Evolutionary conservation across 345 rosid species (phyloP).

Genomic region (Tarenaya hassleriana): DNA sequence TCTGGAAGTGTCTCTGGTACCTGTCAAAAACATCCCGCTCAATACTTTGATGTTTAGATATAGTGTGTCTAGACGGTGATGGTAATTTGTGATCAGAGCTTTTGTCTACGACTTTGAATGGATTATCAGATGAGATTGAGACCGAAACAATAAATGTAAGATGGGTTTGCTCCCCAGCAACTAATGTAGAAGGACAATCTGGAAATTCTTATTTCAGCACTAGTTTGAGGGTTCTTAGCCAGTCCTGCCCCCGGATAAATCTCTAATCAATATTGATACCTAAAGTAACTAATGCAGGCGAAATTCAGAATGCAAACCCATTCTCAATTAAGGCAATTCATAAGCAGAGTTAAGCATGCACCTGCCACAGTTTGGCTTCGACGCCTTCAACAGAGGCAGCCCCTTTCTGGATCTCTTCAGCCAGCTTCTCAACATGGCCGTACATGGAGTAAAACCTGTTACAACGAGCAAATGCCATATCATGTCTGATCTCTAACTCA

Average conservation of each 20-base stretch:
- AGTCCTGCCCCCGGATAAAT: too few relatives aligned
- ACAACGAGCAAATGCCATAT: neutral
- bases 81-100: neutral
- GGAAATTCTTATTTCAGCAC: neutral
- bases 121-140: too few relatives aligned
- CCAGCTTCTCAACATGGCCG: conserved; percentile 88
- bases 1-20: conserved; percentile 87
- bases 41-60: neutral
- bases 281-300: neutral
- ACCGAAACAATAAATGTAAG: conserved; percentile 5
- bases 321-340: neutral
- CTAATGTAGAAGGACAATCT: too few relatives aligned
- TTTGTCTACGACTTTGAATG: too few relatives aligned
- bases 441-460: conserved; percentile 94
- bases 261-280: neutral
- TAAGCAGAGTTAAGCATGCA: conserved; percentile 19
- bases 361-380: conserved; percentile 96
- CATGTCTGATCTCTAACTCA: neutral
- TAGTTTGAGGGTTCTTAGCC: neutral
- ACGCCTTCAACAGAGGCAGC: conserved; percentile 95
- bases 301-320: conserved; percentile 7
- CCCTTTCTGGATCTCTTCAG: conserved; percentile 87
- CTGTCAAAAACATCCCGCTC: conserved; percentile 32
- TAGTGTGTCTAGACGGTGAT: neutral
- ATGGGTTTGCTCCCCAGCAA: too few relatives aligned